phyloP scores from a whole-genome alignment of 176 grass and related monocot genomes.

The Saccharum officinarum region DNA sequence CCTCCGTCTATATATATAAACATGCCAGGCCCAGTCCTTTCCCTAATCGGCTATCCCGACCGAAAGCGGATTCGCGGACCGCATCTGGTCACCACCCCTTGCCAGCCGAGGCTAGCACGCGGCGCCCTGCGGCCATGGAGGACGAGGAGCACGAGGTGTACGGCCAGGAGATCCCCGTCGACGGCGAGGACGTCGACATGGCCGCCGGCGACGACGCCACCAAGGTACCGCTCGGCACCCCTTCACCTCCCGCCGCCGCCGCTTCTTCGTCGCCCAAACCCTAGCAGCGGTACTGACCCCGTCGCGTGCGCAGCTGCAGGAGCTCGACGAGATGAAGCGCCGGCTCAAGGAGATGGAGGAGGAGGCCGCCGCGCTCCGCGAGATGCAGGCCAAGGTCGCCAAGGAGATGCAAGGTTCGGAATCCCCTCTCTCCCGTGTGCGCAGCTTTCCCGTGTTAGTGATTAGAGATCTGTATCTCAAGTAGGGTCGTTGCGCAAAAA shows the following conservation, averaged over 20 bases:
- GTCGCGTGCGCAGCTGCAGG: conserved; percentile 43
- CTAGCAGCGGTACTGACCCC: conserved; percentile 33
- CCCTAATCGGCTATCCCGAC: neutral
- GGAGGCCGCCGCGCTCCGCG: conserved; percentile 76
- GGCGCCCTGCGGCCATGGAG: conserved; percentile 40
- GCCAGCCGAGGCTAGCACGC: neutral
- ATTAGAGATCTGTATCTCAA: neutral
- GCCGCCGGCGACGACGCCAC: conserved; percentile 33
- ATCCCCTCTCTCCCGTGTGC: neutral
- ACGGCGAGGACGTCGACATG: conserved; percentile 72
- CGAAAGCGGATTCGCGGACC: neutral
- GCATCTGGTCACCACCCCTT: neutral
- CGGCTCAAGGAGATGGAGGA: conserved; percentile 89
- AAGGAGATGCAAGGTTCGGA: conserved; percentile 79
- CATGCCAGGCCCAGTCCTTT: neutral
- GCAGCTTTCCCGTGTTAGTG: neutral
- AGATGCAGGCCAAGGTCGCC: conserved; percentile 80
- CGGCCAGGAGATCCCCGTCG: conserved; percentile 66
- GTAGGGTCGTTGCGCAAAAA: no score
- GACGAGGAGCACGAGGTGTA: conserved; percentile 80
- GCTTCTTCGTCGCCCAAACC: conserved; percentile 7
- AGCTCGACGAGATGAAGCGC: conserved; percentile 86
- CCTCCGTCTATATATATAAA: neutral
- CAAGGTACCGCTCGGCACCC: conserved; percentile 35
- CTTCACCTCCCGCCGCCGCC: neutral